These are phyloP conservation scores for Azolla pinnata DNA, from an alignment of 75 land plant species.

Conservation along the genomic window DNA sequence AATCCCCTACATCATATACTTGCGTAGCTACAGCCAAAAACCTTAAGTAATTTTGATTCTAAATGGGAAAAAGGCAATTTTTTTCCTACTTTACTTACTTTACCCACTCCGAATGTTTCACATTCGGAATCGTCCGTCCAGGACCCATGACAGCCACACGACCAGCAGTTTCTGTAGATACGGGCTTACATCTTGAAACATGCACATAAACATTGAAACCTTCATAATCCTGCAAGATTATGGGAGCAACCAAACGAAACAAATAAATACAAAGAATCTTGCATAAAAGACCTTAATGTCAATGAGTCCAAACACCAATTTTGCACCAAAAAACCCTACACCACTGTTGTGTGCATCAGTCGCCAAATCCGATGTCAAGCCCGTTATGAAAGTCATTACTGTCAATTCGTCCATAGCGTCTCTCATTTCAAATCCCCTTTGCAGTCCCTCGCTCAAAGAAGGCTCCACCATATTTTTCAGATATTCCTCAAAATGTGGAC, in stretches of 20 bases:
- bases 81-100: conserved; percentile 25
- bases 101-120: conserved; percentile 80
- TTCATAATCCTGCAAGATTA: conserved; percentile 1
- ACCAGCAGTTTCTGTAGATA: conserved; percentile 14
- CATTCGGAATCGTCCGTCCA: conserved; percentile 52
- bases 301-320: too few species aligned
- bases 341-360: not conserved
- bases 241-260: too few species aligned
- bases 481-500: not conserved
- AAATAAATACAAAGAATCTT: too few species aligned
- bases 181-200: conserved; percentile 39
- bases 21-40: too few species aligned
- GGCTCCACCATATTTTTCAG: not conserved
- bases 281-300: too few species aligned
- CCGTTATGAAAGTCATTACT: not conserved
- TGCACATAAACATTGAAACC: conserved; percentile 48
- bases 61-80: not conserved
- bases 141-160: conserved; percentile 67
- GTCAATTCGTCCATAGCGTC: not conserved
- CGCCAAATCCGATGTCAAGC: not conserved
- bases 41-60: not conserved
- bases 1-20: too few species aligned
- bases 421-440: not conserved
- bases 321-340: too few species aligned
- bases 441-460: conserved; percentile 1